Evolutionary conservation across 75 land plant genomes (phyloP), one percentile per base, ranked within the genome.

Genomic region (Pinus albicaulis): DNA sequence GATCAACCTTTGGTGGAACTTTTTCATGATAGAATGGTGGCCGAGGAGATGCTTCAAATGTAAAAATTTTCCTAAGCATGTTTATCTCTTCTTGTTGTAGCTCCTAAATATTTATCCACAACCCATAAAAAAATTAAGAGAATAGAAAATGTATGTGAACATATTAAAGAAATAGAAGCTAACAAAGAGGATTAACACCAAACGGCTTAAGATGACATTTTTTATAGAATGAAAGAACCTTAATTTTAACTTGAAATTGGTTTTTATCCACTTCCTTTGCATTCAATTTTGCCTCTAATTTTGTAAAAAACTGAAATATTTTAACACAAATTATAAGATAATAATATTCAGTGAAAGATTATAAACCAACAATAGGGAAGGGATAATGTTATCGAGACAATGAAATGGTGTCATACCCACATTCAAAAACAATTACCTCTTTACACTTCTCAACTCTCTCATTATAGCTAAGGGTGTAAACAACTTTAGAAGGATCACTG

Each of bases 21-120:
- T 86, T 90, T 22, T 90, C 95, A 10, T 93, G 90, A 81, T 95
- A 95, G 83, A 95, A 95, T 78, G 90, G 89, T 48, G 98, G 98
- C 88, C 93, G 76, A 0, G 96, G 98, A 56, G 62, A 89, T 55
- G 98, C 98, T 61, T 89, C 91, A 73, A 93, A 95, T 60, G 78
- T 83, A 74, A 95, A 75, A 55, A 88, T 91, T 83, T 84, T 93
- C 56, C 98, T 77, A 3, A 95, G 83, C 69, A 91, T 82, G 82
- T 88, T 92, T 19, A 93, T 64, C 59, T 87, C 88, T 16, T 81
- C 89, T 64, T 95, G 92, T 63, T 23, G 61, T 76, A 91, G 92
- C 76, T 94, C 91, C 88, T 93, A 61, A 20, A 80, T 55, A 71
- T 57, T 78, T 62, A 13, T 76, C 7, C 12, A 22, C 16, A 64